A percentile compares a stretch with the other conserved stretches of the same genome.
phyloP scores from a whole-genome alignment of 2,329 filamentous ascomycete species.

The Fonsecaea multimorphosa region DNA sequence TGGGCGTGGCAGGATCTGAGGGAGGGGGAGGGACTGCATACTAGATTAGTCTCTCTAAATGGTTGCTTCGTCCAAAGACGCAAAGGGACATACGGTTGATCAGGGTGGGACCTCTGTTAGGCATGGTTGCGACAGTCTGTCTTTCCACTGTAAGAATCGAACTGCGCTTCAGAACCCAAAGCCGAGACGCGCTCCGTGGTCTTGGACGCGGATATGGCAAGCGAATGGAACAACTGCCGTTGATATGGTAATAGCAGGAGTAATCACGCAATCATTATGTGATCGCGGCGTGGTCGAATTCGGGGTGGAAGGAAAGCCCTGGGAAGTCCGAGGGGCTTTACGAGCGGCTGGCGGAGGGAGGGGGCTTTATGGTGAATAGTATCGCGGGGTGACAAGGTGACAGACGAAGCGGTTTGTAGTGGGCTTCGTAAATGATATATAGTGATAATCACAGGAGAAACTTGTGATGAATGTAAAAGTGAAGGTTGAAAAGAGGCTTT shows the following conservation, averaged over 20 bases:
- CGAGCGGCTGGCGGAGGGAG: neutral
- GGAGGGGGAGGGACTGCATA: conserved; percentile 83
- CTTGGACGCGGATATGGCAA: neutral
- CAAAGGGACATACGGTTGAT: conserved; percentile 33
- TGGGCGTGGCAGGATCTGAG: conserved; percentile 83
- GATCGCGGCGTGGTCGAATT: neutral
- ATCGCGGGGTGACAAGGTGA: neutral
- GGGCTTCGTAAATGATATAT: neutral
- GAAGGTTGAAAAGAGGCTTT: neutral
- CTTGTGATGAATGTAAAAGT: neutral
- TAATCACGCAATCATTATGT: neutral
- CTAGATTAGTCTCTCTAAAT: conserved; percentile 58
- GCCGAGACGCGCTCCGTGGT: neutral
- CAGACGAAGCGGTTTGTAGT: neutral
- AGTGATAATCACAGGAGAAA: neutral
- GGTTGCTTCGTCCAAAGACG: neutral
- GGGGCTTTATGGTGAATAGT: neutral
- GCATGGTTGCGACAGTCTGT: conserved; percentile 28
- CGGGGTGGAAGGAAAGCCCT: neutral
- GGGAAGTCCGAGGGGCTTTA: neutral
- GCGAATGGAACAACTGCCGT: neutral
- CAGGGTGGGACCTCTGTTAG: conserved; percentile 35
- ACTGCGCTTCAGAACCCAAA: neutral
- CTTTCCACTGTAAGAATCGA: neutral
- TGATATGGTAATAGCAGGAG: neutral